A percentile compares a stretch with the other conserved stretches of the same genome.
These are phyloP conservation scores for Inonotus hispidus DNA, from an alignment of 1,284 basidiomycete species.

Conservation along the genomic window DNA sequence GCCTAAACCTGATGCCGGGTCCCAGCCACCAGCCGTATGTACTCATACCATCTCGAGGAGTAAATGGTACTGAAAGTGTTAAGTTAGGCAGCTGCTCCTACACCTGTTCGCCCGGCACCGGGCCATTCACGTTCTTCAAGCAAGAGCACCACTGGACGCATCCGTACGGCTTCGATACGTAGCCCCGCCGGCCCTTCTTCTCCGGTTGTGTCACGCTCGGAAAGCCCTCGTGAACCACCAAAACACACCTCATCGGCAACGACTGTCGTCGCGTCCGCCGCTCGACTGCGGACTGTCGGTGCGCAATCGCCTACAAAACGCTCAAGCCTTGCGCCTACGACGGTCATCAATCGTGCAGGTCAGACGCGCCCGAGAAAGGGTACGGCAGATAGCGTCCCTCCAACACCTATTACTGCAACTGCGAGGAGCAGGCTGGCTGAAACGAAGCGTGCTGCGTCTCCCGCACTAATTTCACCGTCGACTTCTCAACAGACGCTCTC, in stretches of 20 bases:
- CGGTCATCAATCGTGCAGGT: slow-evolving; percentile 26
- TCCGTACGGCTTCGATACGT: slow-evolving; percentile 34
- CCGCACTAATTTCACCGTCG: slow-evolving; percentile 7
- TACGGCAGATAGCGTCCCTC: slow-evolving; percentile 3
- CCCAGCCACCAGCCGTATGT: slow-evolving; percentile 3
- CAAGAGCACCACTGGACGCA: slow-evolving; percentile 27
- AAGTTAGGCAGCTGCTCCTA: slow-evolving; percentile 25
- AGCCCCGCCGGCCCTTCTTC: slow-evolving; percentile 28
- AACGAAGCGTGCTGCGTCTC: slow-evolving; percentile 8
- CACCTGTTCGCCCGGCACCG: slow-evolving; percentile 21
- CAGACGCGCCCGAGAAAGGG: slow-evolving; percentile 28
- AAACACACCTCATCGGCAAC: slow-evolving; percentile 27
- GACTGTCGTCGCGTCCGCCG: slow-evolving; percentile 37
- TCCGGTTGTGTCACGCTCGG: slow-evolving; percentile 36
- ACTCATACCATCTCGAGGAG: background rate
- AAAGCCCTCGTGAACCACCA: slow-evolving; percentile 39
- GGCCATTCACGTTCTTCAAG: slow-evolving; percentile 43
- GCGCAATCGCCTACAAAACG: slow-evolving; percentile 32
- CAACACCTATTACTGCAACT: slow-evolving; percentile 4
- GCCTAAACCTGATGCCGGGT: slow-evolving; percentile 35
- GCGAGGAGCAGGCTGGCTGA: background rate
- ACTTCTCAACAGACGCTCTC: slow-evolving; percentile 11
- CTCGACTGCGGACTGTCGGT: slow-evolving; percentile 27
- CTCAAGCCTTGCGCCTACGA: slow-evolving; percentile 16
- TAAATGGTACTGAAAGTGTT: background rate